Percentiles rank a stretch among this genome's conserved stretches.
Evolutionary conservation across 1,284 basidiomycete species (phyloP).

Genomic region (Ceraceosorus guamensis): DNA sequence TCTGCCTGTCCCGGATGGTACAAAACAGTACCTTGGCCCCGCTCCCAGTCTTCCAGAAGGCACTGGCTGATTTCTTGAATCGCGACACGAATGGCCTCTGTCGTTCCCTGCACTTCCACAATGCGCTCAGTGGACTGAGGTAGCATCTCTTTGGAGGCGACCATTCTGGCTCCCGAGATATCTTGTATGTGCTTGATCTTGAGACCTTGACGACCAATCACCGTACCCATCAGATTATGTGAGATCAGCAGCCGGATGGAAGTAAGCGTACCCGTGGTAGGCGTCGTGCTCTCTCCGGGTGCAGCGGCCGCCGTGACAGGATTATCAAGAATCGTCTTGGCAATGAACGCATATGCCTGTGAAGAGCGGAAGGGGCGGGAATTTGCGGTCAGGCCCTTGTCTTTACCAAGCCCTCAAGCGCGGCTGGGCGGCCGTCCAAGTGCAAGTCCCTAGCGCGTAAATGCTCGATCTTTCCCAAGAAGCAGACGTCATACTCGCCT

Average conservation of each 20-base stretch:
- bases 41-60: conserved; percentile 92
- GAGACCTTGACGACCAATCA: conserved; percentile 48
- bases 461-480: no score
- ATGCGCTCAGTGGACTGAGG: conserved; percentile 58
- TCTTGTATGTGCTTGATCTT: conserved; percentile 50
- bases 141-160: conserved; percentile 49
- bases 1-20: conserved; percentile 66
- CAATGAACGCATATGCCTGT: conserved; percentile 90
- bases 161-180: conserved; percentile 47
- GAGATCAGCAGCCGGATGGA: conserved; percentile 65
- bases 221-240: conserved; percentile 48
- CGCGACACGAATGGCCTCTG: conserved; percentile 82
- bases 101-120: conserved; percentile 88
- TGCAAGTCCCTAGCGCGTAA: no score
- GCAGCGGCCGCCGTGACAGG: conserved; percentile 51
- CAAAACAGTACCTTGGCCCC: conserved; percentile 78
- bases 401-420: no score
- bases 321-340: conserved; percentile 69
- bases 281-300: conserved; percentile 59
- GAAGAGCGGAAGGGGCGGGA: neutral
- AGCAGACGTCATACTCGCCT: conserved; percentile 54
- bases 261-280: conserved; percentile 66
- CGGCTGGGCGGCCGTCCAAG: no score
- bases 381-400: neutral
- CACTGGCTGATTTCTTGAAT: conserved; percentile 92